phyloP scores from a whole-genome alignment of 2,329 filamentous ascomycete species.

The Fusarium succisae region DNA sequence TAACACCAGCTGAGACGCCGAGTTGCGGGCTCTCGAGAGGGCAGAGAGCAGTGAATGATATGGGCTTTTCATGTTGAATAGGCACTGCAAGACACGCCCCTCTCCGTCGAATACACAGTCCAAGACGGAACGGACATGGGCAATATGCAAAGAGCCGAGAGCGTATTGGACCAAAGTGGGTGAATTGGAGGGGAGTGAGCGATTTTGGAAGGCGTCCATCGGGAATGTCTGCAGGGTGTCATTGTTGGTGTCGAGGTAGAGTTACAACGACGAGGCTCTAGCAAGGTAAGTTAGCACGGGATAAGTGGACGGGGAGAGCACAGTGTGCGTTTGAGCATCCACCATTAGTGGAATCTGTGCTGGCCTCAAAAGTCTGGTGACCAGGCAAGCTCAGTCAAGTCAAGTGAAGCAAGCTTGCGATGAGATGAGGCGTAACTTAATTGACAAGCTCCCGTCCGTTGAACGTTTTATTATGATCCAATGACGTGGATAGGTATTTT shows the following conservation, averaged over 20 bases:
- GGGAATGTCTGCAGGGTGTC: conserved; percentile 32
- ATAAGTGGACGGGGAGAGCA: conserved; percentile 21
- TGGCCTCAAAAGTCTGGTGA: conserved; percentile 24
- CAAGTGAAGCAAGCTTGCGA: background rate
- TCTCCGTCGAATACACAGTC: conserved; percentile 1
- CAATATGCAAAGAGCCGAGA: conserved; percentile 21
- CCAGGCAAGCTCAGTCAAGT: background rate
- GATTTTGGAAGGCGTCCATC: conserved; percentile 33
- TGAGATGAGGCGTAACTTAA: background rate
- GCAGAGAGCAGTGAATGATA: conserved; percentile 7
- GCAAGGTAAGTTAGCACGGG: background rate
- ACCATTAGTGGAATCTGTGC: conserved; percentile 13
- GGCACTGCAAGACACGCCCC: conserved; percentile 26
- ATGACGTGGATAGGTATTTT: background rate
- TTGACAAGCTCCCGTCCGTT: background rate
- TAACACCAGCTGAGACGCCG: conserved; percentile 15
- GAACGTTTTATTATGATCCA: background rate
- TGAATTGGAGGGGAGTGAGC: conserved; percentile 34
- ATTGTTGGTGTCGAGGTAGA: conserved; percentile 34
- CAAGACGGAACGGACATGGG: conserved; percentile 17
- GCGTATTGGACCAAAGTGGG: conserved; percentile 16
- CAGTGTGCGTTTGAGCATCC: conserved; percentile 19
- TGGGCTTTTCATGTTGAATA: conserved; percentile 20
- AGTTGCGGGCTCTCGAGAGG: background rate
- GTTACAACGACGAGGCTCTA: conserved; percentile 32